A percentile compares a stretch with the other conserved stretches of the same genome.
phyloP scores from a whole-genome alignment of 2,329 filamentous ascomycete genomes.

The Knoxdaviesia proteae region DNA sequence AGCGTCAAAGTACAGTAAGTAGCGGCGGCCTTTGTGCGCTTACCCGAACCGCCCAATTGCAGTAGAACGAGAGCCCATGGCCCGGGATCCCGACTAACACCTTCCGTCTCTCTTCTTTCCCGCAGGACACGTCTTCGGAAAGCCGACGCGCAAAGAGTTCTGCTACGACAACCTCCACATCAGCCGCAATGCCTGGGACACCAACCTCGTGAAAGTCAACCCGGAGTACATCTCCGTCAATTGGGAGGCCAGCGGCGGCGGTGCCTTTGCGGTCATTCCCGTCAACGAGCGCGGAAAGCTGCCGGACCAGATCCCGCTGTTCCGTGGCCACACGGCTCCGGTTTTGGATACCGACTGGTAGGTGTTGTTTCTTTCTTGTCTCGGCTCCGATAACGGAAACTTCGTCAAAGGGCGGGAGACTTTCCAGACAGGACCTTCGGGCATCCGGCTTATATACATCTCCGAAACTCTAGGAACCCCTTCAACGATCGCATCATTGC shows the following conservation, averaged over 20 bases:
- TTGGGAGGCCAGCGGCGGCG: constrained; percentile 91
- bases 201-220: constrained; percentile 96
- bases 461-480: constrained; percentile 46
- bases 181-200: constrained; percentile 98
- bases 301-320: constrained; percentile 82
- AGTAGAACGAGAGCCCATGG: too few species aligned
- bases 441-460: too few species aligned
- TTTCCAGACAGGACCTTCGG: too few species aligned
- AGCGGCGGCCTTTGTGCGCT: neutral
- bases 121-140: constrained; percentile 92
- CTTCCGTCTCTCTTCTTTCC: neutral
- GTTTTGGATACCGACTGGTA: constrained; percentile 97
- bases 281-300: constrained; percentile 74
- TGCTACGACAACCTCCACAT: constrained; percentile 97
- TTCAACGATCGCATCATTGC: constrained; percentile 89
- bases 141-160: constrained; percentile 85
- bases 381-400: too few species aligned
- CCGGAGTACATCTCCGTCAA: constrained; percentile 93
- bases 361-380: constrained; percentile 8
- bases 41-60: too few species aligned
- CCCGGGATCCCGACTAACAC: too few species aligned
- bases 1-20: constrained; percentile 48
- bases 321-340: constrained; percentile 85
- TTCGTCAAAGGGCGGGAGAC: too few species aligned
- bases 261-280: constrained; percentile 91